Evolutionary conservation across 2,329 filamentous ascomycete species (phyloP).

Genomic region (Tolypocladium ovalisporum): DNA sequence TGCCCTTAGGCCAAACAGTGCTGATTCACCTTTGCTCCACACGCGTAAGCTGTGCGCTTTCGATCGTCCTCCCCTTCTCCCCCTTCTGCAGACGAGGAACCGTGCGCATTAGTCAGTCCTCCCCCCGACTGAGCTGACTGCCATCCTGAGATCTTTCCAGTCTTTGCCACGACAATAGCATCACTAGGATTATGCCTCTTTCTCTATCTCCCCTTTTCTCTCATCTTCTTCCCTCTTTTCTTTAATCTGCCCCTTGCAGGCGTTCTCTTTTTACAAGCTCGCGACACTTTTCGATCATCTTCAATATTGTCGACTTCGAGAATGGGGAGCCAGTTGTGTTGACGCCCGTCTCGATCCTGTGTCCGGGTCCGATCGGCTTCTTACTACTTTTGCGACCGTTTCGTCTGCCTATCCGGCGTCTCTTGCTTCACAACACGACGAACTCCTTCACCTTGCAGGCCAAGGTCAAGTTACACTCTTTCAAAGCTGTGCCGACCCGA

Average conservation of each 20-base stretch:
- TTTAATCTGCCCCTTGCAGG: not conserved
- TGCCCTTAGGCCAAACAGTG: not conserved
- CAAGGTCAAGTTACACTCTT: not conserved
- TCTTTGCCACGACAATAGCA: no score
- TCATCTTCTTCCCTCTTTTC: not conserved
- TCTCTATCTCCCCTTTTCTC: no score
- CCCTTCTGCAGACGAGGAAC: no score
- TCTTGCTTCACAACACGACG: not conserved
- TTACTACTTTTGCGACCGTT: not conserved
- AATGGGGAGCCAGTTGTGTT: not conserved
- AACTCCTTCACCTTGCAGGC: not conserved
- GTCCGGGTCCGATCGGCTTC: not conserved
- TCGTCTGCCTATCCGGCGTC: not conserved
- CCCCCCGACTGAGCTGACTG: no score
- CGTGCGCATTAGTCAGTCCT: no score
- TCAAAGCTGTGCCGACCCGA: not conserved
- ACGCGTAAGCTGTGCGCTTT: no score
- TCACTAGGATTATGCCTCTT: no score
- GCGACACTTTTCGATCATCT: not conserved
- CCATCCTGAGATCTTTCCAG: no score
- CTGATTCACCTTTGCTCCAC: not conserved
- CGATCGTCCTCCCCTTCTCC: no score
- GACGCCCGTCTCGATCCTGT: not conserved
- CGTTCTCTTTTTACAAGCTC: no score
- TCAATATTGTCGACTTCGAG: not conserved